These are phyloP conservation scores for Neocatenulostroma microsporum DNA, from an alignment of 2,329 filamentous ascomycete genomes.

Conservation along the genomic window DNA sequence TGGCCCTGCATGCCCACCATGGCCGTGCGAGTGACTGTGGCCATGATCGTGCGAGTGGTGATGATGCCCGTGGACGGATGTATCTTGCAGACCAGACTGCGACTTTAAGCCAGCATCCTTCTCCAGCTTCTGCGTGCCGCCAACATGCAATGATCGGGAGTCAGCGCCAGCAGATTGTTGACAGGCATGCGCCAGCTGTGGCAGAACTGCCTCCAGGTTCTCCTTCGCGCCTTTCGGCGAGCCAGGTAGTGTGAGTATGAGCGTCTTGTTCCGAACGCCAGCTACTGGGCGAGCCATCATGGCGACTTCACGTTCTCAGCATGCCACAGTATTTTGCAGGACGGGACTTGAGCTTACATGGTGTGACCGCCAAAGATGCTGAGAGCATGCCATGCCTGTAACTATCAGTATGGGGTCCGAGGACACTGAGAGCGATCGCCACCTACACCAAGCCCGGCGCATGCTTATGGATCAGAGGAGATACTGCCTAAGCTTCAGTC, in stretches of 20 bases:
- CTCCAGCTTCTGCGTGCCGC: slow-evolving; percentile 77
- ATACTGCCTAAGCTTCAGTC: slow-evolving; percentile 56
- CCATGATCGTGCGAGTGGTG: slow-evolving; percentile 32
- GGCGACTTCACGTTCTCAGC: slow-evolving; percentile 56
- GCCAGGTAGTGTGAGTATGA: slow-evolving; percentile 85
- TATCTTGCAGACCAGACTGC: slow-evolving; percentile 3
- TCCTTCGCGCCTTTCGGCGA: slow-evolving; percentile 93
- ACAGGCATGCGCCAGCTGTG: slow-evolving; percentile 92
- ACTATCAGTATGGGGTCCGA: background rate
- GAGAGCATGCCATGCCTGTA: slow-evolving; percentile 81
- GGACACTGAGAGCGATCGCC: background rate
- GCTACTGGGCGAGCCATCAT: slow-evolving; percentile 94
- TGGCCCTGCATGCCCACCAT: slow-evolving; percentile 37
- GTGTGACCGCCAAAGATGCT: slow-evolving; percentile 74
- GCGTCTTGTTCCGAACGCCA: slow-evolving; percentile 69
- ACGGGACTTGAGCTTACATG: slow-evolving; percentile 55
- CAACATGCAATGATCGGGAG: slow-evolving; percentile 69
- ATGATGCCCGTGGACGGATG: slow-evolving; percentile 16
- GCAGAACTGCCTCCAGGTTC: slow-evolving; percentile 81
- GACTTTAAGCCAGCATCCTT: slow-evolving; percentile 57
- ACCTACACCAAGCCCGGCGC: slow-evolving; percentile 75
- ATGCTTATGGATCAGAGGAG: slow-evolving; percentile 69
- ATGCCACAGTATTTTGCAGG: background rate
- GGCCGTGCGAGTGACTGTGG: slow-evolving; percentile 41
- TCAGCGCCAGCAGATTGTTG: slow-evolving; percentile 75